Evolutionary conservation across 2,329 filamentous ascomycete species (phyloP), one percentile per base, ranked within the genome.

Genomic region (Hypoxylon sp.): DNA sequence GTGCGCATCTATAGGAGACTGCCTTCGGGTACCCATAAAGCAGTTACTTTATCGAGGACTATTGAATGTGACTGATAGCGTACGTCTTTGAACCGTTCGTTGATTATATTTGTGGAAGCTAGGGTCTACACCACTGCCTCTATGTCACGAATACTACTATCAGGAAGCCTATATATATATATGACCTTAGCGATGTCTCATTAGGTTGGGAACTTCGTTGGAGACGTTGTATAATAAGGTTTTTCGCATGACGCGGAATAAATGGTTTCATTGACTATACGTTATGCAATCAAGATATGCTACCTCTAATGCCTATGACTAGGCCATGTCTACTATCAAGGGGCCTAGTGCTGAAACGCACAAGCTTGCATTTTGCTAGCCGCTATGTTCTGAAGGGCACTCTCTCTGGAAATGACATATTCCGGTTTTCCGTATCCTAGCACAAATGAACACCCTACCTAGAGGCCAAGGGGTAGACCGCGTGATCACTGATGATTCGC

Each of bases 341-440:
- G 42, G 51, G 37, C 14, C 26, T 42, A 17, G 17, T 19, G 17
- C 51, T 59, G 29, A 47, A 61, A 65, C 55, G 56, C 52, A 46
- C 17, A 54, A 17, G 24, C 31, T 46, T 56, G 63, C 54, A 53
- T 59, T 63, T 61, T 58, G 37, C 54, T 60, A 60, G 50, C 67
- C 67, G n/a, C 53, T 65, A 65, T 46, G 31, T 62, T 39, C 26
- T 55, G 44, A 62, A 52, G 57, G 62, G 51, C 42, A 47, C n/a
- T 53, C 52, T 60, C 24, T 44, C 17, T 22, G 19, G 19, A 56
- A 42, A 61, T 33, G 57, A 50, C 60, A 37, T 60, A 55, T 57
- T 63, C 54, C 57, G 52, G 54, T 66, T 63, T 67, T 57, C 69
- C 67, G 54, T 71, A 71, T 70, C 69, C 69, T 71, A 59, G 54